Evolutionary conservation across 1,284 basidiomycete species (phyloP), one percentile per base, ranked within the genome.

Genomic region (Ganoderma lingzhi): DNA sequence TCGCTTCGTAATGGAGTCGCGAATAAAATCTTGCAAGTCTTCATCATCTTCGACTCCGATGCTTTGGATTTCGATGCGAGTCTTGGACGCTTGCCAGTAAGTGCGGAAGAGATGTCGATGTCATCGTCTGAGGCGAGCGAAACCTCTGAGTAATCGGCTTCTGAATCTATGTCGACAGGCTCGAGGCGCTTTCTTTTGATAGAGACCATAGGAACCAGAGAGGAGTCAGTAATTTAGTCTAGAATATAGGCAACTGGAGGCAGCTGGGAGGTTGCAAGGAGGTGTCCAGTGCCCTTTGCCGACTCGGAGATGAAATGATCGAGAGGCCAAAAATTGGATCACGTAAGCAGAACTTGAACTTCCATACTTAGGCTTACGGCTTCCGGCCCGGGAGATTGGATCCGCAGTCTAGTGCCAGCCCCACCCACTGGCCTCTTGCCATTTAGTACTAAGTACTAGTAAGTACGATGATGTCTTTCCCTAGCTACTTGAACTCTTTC

Each of bases 1-100:
- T 41, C 90, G 81, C 77, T 89, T 92, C 10, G 86, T 78, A 61
- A 93, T 92, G 39, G 90, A 88, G 10, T 86, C 82, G 58, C 87
- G 84, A 28, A 95, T 88, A 63, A 93, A 86, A 19, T 87, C 82
- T 58, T 84, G 82, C 61, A 93, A 82, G 5, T 86, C 87, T 51
- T 90, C 89, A 64, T 87, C 86, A 32, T 82, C 80, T 3, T 79
- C 78, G 9, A 74, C 78, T 17, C 80, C 14, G 30, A 44, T 55
- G 48, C 61, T 58, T 65, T 72, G 70, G 35, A 68, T 64, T 63
- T 74, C 71, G 44, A 70, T 59, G 74, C 66, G 37, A 73, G 53
- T 67, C 75, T 80, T n/a, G 76, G 72, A 42, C 76, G 80, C 62
- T 82, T 82, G 12, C 80, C 80, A 28, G 83, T 78, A 28, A 89